phyloP scores from a whole-genome alignment of 805 yeast genomes.

The Saturnispora besseyi region DNA sequence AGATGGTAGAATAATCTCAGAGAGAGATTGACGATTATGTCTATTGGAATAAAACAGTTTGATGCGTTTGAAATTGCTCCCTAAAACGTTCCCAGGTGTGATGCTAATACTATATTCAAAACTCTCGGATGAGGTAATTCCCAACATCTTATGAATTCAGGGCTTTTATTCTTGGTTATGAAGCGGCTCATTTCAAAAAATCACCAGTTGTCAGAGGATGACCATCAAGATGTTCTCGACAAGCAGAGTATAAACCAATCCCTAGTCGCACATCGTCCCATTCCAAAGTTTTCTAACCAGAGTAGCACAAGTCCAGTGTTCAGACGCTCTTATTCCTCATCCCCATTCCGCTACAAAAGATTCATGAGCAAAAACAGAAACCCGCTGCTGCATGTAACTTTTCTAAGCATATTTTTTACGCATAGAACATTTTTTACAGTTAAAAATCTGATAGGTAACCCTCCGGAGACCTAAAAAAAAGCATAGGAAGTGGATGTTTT shows the following conservation, averaged over 20 bases:
- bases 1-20: conserved; percentile 13
- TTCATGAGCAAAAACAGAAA: not conserved
- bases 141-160: not conserved
- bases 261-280: conserved; percentile 10
- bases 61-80: conserved; percentile 1
- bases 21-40: conserved; percentile 4
- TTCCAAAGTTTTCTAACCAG: conserved; percentile 3
- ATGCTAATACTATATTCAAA: conserved; percentile 15
- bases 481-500: too few relatives aligned
- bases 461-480: too few relatives aligned
- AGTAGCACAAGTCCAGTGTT: conserved; percentile 14
- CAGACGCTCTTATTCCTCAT: conserved; percentile 7
- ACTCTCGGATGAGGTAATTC: not conserved
- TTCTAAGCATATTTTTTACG: too few relatives aligned
- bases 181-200: conserved; percentile 10
- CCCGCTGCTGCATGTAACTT: too few relatives aligned
- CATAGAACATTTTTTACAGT: too few relatives aligned
- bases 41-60: conserved; percentile 7
- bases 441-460: too few relatives aligned
- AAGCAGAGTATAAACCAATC: conserved; percentile 1
- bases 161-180: not conserved
- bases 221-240: conserved; percentile 7
- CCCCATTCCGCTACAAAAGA: conserved; percentile 1
- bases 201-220: conserved; percentile 17
- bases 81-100: conserved; percentile 17